Evolutionary conservation across 2,329 filamentous ascomycete species (phyloP).

Genomic region (Curvularia sp.): DNA sequence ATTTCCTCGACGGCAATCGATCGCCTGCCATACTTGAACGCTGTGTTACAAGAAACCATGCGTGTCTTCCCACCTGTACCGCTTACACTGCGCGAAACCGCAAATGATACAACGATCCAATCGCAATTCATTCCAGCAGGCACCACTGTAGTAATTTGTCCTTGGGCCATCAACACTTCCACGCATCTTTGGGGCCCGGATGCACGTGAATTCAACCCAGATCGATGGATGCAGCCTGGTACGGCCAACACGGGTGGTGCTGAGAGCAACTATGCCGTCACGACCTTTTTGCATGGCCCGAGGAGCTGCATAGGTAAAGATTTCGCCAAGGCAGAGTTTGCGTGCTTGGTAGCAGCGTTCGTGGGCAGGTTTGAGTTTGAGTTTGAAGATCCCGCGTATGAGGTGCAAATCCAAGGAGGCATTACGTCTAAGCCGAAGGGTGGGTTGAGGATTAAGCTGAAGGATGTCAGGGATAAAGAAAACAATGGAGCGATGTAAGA

Average conservation of each 20-base stretch:
- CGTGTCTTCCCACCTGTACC: constrained; percentile 77
- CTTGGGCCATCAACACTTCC: constrained; percentile 74
- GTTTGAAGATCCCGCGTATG: constrained; percentile 64
- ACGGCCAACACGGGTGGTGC: constrained; percentile 72
- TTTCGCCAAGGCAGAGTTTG: constrained; percentile 86
- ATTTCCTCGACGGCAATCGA: constrained; percentile 69
- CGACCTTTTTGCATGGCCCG: constrained; percentile 88
- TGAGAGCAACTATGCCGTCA: constrained; percentile 74
- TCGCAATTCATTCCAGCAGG: constrained; percentile 72
- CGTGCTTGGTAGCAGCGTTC: constrained; percentile 78
- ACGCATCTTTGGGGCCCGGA: constrained; percentile 77
- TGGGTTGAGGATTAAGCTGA: constrained; percentile 74
- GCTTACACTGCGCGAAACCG: constrained; percentile 71
- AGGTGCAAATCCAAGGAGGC: constrained; percentile 71
- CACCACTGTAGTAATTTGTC: constrained; percentile 70
- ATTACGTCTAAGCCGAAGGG: constrained; percentile 76
- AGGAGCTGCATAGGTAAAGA: constrained; percentile 82
- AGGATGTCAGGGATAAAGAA: constrained; percentile 31
- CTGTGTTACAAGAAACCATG: constrained; percentile 78
- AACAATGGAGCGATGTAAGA: neutral
- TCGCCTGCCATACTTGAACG: constrained; percentile 75
- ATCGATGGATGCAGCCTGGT: constrained; percentile 58
- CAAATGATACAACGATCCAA: constrained; percentile 69
- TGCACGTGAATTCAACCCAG: constrained; percentile 77
- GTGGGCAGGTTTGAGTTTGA: constrained; percentile 77